These are phyloP conservation scores for Ophiocordyceps camponoti-leonardi DNA, from an alignment of 2,329 filamentous ascomycete genomes.

Conservation along the genomic window DNA sequence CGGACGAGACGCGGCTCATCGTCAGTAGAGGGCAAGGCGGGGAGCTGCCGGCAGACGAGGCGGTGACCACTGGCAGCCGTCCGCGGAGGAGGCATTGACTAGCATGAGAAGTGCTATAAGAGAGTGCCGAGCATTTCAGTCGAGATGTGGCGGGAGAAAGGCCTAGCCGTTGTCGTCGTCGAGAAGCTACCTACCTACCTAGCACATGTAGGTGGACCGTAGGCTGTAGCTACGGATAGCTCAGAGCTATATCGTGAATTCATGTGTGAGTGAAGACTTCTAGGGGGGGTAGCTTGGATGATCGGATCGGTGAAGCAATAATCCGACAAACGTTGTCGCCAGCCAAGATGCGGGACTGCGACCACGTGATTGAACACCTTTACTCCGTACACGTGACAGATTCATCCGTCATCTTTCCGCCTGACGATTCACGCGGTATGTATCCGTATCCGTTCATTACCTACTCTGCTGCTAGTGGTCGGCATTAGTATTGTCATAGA, in stretches of 20 bases:
- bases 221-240: not conserved
- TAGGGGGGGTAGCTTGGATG: too few relatives aligned
- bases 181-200: not conserved
- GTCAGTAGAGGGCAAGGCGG: conserved; percentile 11
- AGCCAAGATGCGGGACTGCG: too few relatives aligned
- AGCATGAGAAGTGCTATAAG: too few relatives aligned
- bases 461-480: too few relatives aligned
- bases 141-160: not conserved
- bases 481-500: too few relatives aligned
- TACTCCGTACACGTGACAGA: too few relatives aligned
- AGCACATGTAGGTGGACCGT: too few relatives aligned
- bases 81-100: conserved; percentile 15
- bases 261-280: too few relatives aligned
- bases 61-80: conserved; percentile 10
- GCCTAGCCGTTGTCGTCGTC: not conserved
- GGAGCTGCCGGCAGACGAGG: conserved; percentile 5
- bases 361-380: too few relatives aligned
- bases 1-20: not conserved
- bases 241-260: not conserved
- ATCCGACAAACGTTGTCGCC: not conserved
- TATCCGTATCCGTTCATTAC: too few relatives aligned
- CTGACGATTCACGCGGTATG: too few relatives aligned
- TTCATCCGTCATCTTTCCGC: too few relatives aligned
- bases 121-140: not conserved
- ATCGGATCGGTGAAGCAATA: not conserved